Base-by-base conservation (phyloP, 1,284 basidiomycete species). In the Cutaneotrichosporon spelunceum region DNA sequence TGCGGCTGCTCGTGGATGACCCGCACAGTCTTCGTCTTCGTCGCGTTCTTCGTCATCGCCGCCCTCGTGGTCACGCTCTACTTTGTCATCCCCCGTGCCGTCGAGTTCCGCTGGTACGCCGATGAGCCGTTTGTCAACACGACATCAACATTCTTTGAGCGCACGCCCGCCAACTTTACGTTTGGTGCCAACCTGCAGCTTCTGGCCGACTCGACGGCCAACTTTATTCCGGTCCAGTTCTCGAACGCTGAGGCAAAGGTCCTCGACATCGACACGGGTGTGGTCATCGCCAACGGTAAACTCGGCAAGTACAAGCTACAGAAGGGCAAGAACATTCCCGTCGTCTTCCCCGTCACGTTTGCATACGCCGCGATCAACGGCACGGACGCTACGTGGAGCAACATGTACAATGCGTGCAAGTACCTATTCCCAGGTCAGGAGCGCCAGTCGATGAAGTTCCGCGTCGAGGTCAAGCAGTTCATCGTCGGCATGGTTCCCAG, bases 361-460 rank as follows among this genome's bases (percentile, higher is more conserved):
- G 85, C 85, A 0, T 93, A 93, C 73, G 64, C 85, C n/a, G 89
- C 88, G 0, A 80, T 84, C n/a, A 93, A 94, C 73, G 82, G 84
- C 53, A 85, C 87, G 1, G 91, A 94, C 78, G 80, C 82, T 44
- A 93, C 91, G 30, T 94, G 91, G 90, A 76, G 76, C 29, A 85
- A 86, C 66, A 88, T 89, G 85, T 90, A 93, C 77, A 82, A 88
- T 65, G 88, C 85, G 8, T 93, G 91, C 81, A 79, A 91, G 85
- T 79, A 79, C 76, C 50, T 83, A 67, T 60, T 76, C 83, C 49
- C 84, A 80, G 82, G 83, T 53, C 85, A 85, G 7, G 74, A 76
- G 30, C 83, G 91, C 50, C 85, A 86, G 48, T 89, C 85, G 45
- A 79, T 92, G 36, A 83, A 85, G 70, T 87, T 92, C 75, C 83